Percentiles rank a stretch among this genome's conserved stretches.
phyloP scores from a whole-genome alignment of 768 basidiomycete species.

The Termitomyces sp. region DNA sequence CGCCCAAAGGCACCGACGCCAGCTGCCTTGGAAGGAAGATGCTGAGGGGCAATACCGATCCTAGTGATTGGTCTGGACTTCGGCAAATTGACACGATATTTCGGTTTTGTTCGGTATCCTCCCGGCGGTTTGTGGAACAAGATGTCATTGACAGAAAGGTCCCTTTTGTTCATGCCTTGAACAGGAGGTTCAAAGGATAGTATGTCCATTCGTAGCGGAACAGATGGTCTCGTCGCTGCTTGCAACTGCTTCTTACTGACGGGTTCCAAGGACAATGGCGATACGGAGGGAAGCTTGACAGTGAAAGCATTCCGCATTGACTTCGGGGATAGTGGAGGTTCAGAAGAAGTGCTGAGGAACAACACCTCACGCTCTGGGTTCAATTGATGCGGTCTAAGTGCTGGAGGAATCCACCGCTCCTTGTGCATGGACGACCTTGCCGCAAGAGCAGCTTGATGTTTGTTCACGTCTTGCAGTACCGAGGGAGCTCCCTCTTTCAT shows the following conservation, averaged over 20 bases:
- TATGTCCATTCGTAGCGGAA: conserved; percentile 52
- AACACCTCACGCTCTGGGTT: conserved; percentile 37
- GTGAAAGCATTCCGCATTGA: conserved; percentile 29
- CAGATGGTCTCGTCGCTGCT: conserved; percentile 30
- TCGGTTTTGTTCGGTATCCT: conserved; percentile 31
- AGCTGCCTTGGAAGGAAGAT: conserved; percentile 17
- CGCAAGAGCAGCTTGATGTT: conserved; percentile 12
- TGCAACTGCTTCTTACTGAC: conserved; percentile 44
- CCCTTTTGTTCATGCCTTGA: conserved; percentile 54
- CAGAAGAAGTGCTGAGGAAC: conserved; percentile 39
- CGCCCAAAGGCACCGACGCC: conserved; percentile 36
- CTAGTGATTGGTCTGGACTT: conserved; percentile 24
- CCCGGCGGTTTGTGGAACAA: conserved; percentile 45
- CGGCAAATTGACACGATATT: conserved; percentile 37
- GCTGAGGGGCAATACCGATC: conserved; percentile 22
- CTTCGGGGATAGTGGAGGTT: conserved; percentile 44
- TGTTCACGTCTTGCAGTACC: conserved; percentile 17
- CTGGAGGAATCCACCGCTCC: conserved; percentile 57
- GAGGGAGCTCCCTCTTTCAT: conserved; percentile 21
- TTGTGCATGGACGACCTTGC: conserved; percentile 21
- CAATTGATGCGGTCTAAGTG: conserved; percentile 33
- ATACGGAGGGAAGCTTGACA: conserved; percentile 44
- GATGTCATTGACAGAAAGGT: conserved; percentile 59
- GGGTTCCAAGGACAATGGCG: conserved; percentile 31
- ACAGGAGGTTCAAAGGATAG: conserved; percentile 70